phyloP scores from a whole-genome alignment of 2,329 filamentous ascomycete species.

The Botrytis deweyae region DNA sequence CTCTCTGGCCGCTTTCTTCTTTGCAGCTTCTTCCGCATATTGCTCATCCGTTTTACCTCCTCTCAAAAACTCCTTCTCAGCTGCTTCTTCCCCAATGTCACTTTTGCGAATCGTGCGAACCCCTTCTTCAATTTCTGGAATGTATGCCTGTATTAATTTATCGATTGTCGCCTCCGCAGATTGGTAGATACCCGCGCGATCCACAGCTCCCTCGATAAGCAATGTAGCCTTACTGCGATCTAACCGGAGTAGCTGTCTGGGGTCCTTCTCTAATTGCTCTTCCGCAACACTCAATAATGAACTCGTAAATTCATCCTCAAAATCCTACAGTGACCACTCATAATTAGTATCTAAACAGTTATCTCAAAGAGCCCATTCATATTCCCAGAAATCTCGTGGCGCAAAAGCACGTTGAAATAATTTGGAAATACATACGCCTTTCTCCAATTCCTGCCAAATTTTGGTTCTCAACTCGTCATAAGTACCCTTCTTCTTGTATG shows the following conservation, averaged over 20 bases:
- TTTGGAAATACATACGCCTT: conserved; percentile 52
- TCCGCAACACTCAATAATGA: conserved; percentile 69
- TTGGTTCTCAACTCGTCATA: conserved; percentile 77
- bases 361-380: neutral
- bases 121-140: conserved; percentile 64
- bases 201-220: conserved; percentile 74
- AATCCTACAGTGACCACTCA: conserved; percentile 52
- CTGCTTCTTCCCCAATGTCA: conserved; percentile 69
- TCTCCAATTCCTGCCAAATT: conserved; percentile 72
- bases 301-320: conserved; percentile 65
- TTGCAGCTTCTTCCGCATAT: conserved; percentile 66
- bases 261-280: conserved; percentile 72
- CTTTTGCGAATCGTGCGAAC: conserved; percentile 66
- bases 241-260: conserved; percentile 67
- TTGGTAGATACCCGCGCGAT: conserved; percentile 73
- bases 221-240: conserved; percentile 72
- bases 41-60: conserved; percentile 73
- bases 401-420: neutral
- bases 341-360: conserved; percentile 7
- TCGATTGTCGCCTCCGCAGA: conserved; percentile 67
- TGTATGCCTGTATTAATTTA: conserved; percentile 61
- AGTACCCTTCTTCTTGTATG: conserved; percentile 82
- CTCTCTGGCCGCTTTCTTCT: conserved; percentile 59
- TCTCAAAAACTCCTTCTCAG: conserved; percentile 60
- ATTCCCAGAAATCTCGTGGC: neutral